phyloP scores from a whole-genome alignment of 2,329 filamentous ascomycete genomes.

The Ophiocordyceps unilateralis region DNA sequence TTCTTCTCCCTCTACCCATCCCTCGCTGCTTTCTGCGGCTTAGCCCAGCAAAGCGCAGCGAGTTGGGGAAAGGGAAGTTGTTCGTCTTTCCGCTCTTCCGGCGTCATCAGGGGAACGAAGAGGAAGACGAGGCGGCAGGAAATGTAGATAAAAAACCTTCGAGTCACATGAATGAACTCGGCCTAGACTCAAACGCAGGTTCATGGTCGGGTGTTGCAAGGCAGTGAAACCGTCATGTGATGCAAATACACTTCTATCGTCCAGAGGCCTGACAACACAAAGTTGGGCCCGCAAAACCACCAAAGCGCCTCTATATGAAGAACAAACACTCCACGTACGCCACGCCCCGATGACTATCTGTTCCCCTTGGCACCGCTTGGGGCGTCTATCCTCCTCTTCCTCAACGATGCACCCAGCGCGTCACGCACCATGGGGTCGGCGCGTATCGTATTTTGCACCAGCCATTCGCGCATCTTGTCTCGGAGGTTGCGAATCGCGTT shows the following conservation, averaged over 20 bases:
- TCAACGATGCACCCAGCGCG: conserved; percentile 53
- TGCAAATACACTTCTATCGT: neutral
- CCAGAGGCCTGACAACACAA: neutral
- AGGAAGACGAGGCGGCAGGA: neutral
- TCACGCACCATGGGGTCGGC: conserved; percentile 68
- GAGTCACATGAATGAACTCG: neutral
- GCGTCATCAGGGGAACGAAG: neutral
- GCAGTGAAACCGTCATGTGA: neutral
- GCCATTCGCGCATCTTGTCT: conserved; percentile 64
- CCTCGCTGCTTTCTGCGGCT: too few relatives aligned
- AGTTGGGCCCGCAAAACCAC: neutral
- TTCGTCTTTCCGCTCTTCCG: too few relatives aligned
- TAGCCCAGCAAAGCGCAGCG: too few relatives aligned
- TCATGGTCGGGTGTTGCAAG: neutral
- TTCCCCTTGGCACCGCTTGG: conserved; percentile 42
- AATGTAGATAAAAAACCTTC: neutral
- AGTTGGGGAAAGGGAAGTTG: too few relatives aligned
- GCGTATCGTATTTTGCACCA: conserved; percentile 72
- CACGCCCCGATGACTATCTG: conserved; percentile 11
- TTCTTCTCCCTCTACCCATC: too few relatives aligned
- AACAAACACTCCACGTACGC: neutral
- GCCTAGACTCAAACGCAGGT: neutral
- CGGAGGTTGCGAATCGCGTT: conserved; percentile 40
- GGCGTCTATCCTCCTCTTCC: conserved; percentile 42
- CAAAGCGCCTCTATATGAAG: neutral